Percentiles rank a stretch among this genome's conserved stretches.
Evolutionary conservation across 768 basidiomycete genomes (phyloP).

Genomic region (Leucogyrophana mollusca): DNA sequence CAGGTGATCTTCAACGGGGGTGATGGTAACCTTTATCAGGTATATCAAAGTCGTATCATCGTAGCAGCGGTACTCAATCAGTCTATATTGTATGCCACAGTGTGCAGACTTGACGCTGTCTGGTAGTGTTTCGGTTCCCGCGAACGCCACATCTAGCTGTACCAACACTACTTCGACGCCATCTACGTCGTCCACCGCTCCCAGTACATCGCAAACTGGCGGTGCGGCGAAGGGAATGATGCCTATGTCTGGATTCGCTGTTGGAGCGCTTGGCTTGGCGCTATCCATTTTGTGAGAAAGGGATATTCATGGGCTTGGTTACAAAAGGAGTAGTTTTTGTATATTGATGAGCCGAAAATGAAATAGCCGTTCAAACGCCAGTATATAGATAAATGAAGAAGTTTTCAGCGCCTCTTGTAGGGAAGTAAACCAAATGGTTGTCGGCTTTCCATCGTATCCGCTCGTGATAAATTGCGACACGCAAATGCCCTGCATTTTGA

Average conservation of each 20-base stretch:
- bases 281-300: slow-evolving; percentile 12
- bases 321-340: too few species aligned
- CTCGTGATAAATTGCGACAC: not conserved
- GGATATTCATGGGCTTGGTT: too few species aligned
- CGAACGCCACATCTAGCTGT: slow-evolving; percentile 35
- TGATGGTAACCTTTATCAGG: slow-evolving; percentile 73
- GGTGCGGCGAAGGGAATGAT: slow-evolving; percentile 15
- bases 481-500: too few species aligned
- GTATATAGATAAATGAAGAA: too few species aligned
- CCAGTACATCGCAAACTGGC: slow-evolving; percentile 14
- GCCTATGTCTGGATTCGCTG: slow-evolving; percentile 7
- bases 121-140: slow-evolving; percentile 46
- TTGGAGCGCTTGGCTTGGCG: slow-evolving; percentile 6
- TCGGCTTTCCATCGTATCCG: too few species aligned
- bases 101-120: slow-evolving; percentile 80
- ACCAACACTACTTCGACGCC: slow-evolving; percentile 27
- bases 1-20: slow-evolving; percentile 69
- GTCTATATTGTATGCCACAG: slow-evolving; percentile 33
- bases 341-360: not conserved
- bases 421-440: too few species aligned
- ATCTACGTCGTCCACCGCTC: slow-evolving; percentile 7
- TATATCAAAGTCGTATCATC: slow-evolving; percentile 18
- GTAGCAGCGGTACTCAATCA: too few species aligned
- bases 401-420: too few species aligned
- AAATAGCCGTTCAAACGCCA: too few species aligned